A percentile compares a stretch with the other conserved stretches of the same genome.
These are phyloP conservation scores for Dictyostelium intermedium DNA, from an alignment of 78 protist genomes.

Conservation along the genomic window DNA sequence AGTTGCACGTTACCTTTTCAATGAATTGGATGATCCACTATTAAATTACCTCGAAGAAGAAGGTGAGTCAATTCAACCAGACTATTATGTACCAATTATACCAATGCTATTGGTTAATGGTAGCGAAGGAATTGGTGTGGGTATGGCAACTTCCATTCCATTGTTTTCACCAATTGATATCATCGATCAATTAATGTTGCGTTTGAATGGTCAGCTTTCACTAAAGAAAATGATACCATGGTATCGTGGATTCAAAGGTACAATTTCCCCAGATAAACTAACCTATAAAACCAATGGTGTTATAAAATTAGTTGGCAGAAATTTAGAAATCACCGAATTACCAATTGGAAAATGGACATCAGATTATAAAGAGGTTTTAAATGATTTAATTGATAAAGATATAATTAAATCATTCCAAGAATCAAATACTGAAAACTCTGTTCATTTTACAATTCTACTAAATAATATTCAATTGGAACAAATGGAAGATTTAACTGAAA, in stretches of 20 bases:
- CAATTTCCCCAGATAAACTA: neutral
- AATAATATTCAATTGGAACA: neutral
- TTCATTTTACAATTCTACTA: neutral
- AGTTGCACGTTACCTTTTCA: constrained; percentile 93
- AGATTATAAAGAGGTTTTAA: constrained; percentile 88
- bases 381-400: constrained; percentile 11
- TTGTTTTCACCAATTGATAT: constrained; percentile 55
- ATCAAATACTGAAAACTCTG: constrained; percentile 16
- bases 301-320: constrained; percentile 12
- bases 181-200: neutral
- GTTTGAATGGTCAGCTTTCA: neutral
- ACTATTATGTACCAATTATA: constrained; percentile 91
- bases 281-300: constrained; percentile 20
- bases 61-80: constrained; percentile 90
- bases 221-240: constrained; percentile 32
- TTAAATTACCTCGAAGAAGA: constrained; percentile 93
- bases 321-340: constrained; percentile 81
- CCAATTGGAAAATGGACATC: constrained; percentile 89
- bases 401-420: neutral
- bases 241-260: constrained; percentile 58
- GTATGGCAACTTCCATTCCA: constrained; percentile 73
- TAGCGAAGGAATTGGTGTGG: constrained; percentile 83
- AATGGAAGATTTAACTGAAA: constrained; percentile 22
- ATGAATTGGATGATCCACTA: constrained; percentile 49
- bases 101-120: constrained; percentile 99